Base-by-base conservation (phyloP, 163 green algal genomes). In the Coccomyxa subellipsoidea region DNA sequence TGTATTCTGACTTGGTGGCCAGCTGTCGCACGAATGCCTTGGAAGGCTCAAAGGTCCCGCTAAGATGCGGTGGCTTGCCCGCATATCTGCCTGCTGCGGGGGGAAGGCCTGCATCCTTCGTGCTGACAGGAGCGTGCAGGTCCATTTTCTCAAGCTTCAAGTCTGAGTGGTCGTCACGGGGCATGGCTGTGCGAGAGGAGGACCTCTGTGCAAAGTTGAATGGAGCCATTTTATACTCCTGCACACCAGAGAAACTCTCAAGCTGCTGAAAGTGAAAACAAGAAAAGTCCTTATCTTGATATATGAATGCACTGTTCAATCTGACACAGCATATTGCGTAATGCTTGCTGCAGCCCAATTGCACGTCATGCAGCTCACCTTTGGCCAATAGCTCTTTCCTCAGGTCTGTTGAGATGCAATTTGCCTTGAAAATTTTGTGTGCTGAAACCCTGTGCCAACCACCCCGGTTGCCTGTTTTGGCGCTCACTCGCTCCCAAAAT, bases 1-100 rank as follows among this genome's bases (percentile, higher is more conserved):
- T 38, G 70, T 77, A 77, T 27, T 77, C 70, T n/a, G 70, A 77
- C 32, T 77, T 77, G 70, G 70, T 39, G 7, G 70, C 34, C 70
- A 77, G 70, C 70, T 77, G 70, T 15, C 70, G 70, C 70, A 77
- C 70, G 32, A 77, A 77, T 38, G 70, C 70, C 70, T 77, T 77
- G 0, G 70, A 77, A 9, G 70, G 70, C 70, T 77, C 70, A 53
- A 77, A 77, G 0, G 70, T 77, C 31, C 32, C 70, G 21, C n/a
- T 32, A n/a, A 34, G 29, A 8, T 77, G 70, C 2, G 70, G 23
- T 27, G 32, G 31, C 70, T 77, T 77, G 70, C 32, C 70, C n/a
- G 66, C 66, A 73, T 73, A 32, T 73, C 29, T 32, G 66, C 66
- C 66, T 73, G 2, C 66, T 73, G 27, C 66, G 15, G 66, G 47